A percentile compares a stretch with the other conserved stretches of the same genome.
phyloP scores from a whole-genome alignment of 2,329 filamentous ascomycete genomes.

The Plenodomus lindquistii region DNA sequence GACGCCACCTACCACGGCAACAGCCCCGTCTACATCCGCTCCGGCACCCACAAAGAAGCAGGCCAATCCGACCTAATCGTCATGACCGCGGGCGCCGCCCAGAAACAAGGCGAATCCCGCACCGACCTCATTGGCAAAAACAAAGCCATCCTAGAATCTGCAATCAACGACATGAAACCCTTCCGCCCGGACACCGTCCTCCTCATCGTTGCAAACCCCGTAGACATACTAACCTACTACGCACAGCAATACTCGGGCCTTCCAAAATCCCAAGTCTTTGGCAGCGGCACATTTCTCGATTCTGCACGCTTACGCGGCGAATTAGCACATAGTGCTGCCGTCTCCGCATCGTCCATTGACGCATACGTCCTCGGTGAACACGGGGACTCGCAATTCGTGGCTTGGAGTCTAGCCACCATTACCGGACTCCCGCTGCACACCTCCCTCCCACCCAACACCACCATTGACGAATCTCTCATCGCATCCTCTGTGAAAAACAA shows the following conservation, averaged over 20 bases:
- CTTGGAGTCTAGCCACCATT: constrained; percentile 16
- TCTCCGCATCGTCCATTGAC: constrained; percentile 15
- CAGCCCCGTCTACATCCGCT: constrained; percentile 17
- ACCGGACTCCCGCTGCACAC: constrained; percentile 11
- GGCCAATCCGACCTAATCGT: constrained; percentile 27
- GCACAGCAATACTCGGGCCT: constrained; percentile 18
- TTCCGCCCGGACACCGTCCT: constrained; percentile 19
- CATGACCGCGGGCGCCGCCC: constrained; percentile 24
- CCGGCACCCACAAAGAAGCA: constrained; percentile 27
- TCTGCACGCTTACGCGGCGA: constrained; percentile 20
- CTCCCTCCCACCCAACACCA: neutral
- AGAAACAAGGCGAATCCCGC: constrained; percentile 26
- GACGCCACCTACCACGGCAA: constrained; percentile 25
- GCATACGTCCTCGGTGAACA: constrained; percentile 26
- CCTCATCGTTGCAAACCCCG: constrained; percentile 27
- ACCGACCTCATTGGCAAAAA: constrained; percentile 26
- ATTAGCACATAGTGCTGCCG: constrained; percentile 12
- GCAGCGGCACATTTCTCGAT: constrained; percentile 27
- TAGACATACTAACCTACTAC: constrained; percentile 25
- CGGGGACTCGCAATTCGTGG: constrained; percentile 21
- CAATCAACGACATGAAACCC: constrained; percentile 24
- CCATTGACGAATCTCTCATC: constrained; percentile 9
- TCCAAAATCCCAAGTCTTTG: constrained; percentile 19
- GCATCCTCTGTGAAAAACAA: constrained; percentile 20
- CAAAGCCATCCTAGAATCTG: constrained; percentile 24